Evolutionary conservation across 139 green algal genomes (phyloP).

Genomic region (Chlamydomonas sp.): DNA sequence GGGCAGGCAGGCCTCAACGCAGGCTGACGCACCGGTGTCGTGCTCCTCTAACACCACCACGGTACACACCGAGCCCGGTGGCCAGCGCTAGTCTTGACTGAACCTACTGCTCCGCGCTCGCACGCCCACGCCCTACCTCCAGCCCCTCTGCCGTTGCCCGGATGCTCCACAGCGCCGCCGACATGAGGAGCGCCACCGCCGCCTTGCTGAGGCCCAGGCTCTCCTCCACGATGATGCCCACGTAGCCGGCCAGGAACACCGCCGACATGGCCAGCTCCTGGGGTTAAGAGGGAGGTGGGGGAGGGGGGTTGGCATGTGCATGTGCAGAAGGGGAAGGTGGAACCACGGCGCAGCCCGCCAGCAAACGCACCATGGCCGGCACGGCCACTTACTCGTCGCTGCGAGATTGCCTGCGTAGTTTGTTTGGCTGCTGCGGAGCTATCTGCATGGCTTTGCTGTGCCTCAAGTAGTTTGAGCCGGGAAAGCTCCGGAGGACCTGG

Average conservation of each 20-base stretch:
- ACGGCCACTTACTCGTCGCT: not conserved
- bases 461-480: too few relatives aligned
- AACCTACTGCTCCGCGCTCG: not conserved
- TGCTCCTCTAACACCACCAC: too few relatives aligned
- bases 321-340: not conserved
- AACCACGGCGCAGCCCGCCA: not conserved
- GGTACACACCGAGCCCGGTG: too few relatives aligned
- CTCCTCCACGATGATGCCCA: constrained; percentile 83
- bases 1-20: too few relatives aligned
- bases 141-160: constrained; percentile 35
- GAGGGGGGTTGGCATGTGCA: not conserved
- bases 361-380: not conserved
- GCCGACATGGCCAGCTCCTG: constrained; percentile 56
- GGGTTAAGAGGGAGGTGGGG: too few relatives aligned
- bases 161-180: constrained; percentile 77
- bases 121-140: not conserved
- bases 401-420: constrained; percentile 18
- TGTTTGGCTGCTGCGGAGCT: constrained; percentile 35
- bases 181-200: constrained; percentile 77
- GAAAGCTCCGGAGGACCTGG: too few relatives aligned
- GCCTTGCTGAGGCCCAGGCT: constrained; percentile 74
- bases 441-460: too few relatives aligned
- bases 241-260: constrained; percentile 64
- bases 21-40: not conserved
- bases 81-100: not conserved